These are phyloP conservation scores for Fusarium nodosum DNA, from an alignment of 2,329 filamentous ascomycete genomes.

Conservation along the genomic window DNA sequence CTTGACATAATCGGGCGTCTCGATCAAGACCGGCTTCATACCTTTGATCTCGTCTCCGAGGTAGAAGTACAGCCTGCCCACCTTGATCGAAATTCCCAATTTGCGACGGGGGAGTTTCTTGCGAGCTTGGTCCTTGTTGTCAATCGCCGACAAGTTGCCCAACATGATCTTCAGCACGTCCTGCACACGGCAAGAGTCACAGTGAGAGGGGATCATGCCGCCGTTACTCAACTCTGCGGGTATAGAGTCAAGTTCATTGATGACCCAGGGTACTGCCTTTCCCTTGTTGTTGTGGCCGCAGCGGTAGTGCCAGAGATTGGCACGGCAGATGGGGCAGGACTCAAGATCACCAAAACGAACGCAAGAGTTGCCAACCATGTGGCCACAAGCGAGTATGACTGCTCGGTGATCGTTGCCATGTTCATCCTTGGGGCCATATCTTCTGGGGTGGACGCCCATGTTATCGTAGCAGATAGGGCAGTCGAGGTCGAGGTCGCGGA, in stretches of 20 bases:
- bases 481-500: background rate
- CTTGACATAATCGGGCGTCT: no score
- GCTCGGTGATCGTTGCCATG: background rate
- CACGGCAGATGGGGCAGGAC: background rate
- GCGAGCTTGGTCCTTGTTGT: no score
- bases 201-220: no score
- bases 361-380: background rate
- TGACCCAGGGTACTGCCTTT: background rate
- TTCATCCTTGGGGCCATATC: background rate
- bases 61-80: no score
- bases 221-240: background rate
- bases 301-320: fast-evolving
- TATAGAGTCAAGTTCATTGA: background rate
- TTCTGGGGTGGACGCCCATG: background rate
- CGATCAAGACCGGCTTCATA: no score
- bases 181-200: no score
- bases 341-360: background rate
- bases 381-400: background rate
- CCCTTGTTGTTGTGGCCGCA: background rate
- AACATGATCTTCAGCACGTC: no score
- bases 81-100: no score
- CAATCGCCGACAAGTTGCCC: no score
- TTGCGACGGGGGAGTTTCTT: no score
- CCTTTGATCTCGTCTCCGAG: no score
- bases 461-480: background rate